These are phyloP conservation scores for Pseudogymnoascus pannorum DNA, from an alignment of 2,329 filamentous ascomycete genomes.

Conservation along the genomic window DNA sequence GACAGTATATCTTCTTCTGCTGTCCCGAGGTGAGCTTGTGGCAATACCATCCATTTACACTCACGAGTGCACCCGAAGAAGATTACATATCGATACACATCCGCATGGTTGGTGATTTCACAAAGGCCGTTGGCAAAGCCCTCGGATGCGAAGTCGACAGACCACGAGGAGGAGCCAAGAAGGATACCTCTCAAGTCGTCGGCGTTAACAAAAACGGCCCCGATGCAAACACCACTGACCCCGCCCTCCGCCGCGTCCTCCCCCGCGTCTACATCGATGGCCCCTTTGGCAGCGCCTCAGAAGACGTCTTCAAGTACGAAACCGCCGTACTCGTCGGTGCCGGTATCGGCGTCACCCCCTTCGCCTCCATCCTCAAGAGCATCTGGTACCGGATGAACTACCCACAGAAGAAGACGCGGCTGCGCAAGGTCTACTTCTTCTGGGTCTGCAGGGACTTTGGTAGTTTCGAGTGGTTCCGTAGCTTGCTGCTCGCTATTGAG, in stretches of 20 bases:
- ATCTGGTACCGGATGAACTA: slow-evolving; percentile 95
- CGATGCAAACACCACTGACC: slow-evolving; percentile 50
- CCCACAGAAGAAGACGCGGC: slow-evolving; percentile 67
- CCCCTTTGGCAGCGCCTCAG: slow-evolving; percentile 77
- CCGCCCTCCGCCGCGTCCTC: slow-evolving; percentile 63
- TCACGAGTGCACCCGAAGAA: slow-evolving; percentile 82
- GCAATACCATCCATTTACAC: slow-evolving; percentile 84
- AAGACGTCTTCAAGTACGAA: slow-evolving; percentile 87
- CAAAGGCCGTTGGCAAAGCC: slow-evolving; percentile 57
- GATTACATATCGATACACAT: slow-evolving; percentile 86
- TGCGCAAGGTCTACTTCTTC: slow-evolving; percentile 87
- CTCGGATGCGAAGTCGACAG: slow-evolving; percentile 69
- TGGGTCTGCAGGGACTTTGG: slow-evolving; percentile 87
- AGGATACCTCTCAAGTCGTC: slow-evolving; percentile 58
- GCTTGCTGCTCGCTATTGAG: slow-evolving; percentile 75
- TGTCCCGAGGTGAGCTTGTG: slow-evolving; percentile 79
- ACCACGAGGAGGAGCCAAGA: slow-evolving; percentile 40
- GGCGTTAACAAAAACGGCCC: slow-evolving; percentile 53
- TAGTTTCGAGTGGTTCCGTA: slow-evolving; percentile 85
- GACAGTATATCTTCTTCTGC: slow-evolving; percentile 85
- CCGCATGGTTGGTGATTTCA: slow-evolving; percentile 77
- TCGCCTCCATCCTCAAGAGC: slow-evolving; percentile 79
- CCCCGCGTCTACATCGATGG: slow-evolving; percentile 78
- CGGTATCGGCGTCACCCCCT: slow-evolving; percentile 80
- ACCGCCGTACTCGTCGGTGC: slow-evolving; percentile 71